Evolutionary conservation across 73 alveolate species (phyloP).

Genomic region (Paraurostyla sp.): DNA sequence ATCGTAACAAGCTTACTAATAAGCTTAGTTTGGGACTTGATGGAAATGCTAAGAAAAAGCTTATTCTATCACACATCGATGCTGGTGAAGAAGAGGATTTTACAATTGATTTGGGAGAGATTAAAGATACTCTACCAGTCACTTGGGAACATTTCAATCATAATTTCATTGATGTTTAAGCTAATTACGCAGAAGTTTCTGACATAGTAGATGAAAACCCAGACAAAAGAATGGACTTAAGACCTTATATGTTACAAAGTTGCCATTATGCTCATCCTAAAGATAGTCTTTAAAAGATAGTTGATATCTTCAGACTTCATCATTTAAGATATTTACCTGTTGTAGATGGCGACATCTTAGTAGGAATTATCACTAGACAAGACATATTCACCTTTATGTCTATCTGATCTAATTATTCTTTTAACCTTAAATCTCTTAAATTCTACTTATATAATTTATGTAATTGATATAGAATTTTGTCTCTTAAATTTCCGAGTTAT

Average conservation of each 20-base stretch:
- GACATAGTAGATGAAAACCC: slow-evolving; percentile 1
- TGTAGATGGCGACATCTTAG: slow-evolving; percentile 1
- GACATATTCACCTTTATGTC: slow-evolving; percentile 59
- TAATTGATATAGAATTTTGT: too few relatives aligned
- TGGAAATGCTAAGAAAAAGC: not conserved
- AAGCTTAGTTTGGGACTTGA: not conserved
- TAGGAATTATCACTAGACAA: slow-evolving; percentile 50
- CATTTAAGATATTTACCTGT: slow-evolving; percentile 47
- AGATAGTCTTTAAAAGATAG: slow-evolving; percentile 1
- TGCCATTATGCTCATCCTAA: not conserved
- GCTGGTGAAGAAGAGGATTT: slow-evolving; percentile 21
- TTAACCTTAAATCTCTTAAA: too few relatives aligned
- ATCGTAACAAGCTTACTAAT: not conserved
- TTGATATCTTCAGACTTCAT: slow-evolving; percentile 43
- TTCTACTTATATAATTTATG: too few relatives aligned
- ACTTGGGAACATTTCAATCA: slow-evolving; percentile 66
- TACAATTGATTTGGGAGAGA: not conserved
- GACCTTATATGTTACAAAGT: slow-evolving; percentile 48
- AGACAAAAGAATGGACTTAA: slow-evolving; percentile 48
- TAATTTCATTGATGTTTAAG: slow-evolving; percentile 12
- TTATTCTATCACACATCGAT: not conserved
- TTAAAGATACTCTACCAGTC: slow-evolving; percentile 5
- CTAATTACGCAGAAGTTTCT: slow-evolving; percentile 40
- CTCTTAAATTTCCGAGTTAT: too few relatives aligned
- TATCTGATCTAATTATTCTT: too few relatives aligned